Conservation (phyloP, 257 asterid species). For the Rauvolfia tetraphylla region DNA sequence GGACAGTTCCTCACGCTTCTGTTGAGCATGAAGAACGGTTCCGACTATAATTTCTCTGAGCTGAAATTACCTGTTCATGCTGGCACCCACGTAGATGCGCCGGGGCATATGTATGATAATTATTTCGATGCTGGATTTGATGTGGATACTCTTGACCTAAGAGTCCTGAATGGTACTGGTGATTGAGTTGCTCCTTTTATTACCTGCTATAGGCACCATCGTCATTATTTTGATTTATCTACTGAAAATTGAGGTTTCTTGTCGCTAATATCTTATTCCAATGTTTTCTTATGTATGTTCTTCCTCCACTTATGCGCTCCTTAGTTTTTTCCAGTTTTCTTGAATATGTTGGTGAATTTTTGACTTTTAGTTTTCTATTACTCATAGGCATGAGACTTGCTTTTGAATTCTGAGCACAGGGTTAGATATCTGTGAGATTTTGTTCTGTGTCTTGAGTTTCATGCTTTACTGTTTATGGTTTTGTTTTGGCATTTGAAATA, state of each 20-base stretch:
- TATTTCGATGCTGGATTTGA: slow-evolving; percentile 71
- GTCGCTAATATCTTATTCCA: not conserved
- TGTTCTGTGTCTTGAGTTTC: not conserved
- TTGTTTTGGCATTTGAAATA: not conserved
- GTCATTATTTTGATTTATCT: not conserved
- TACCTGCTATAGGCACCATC: not conserved
- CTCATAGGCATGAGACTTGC: not conserved
- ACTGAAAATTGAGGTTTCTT: not conserved
- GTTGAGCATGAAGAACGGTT: slow-evolving; percentile 76
- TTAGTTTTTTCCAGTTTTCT: not conserved
- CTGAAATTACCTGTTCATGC: slow-evolving; percentile 59
- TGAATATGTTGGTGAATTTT: not conserved
- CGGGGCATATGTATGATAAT: slow-evolving; percentile 65
- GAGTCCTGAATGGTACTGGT: slow-evolving; percentile 58
- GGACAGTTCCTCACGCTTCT: slow-evolving; percentile 51
- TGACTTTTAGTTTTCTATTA: not conserved
- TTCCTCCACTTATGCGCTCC: not conserved
- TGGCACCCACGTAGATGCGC: slow-evolving; percentile 93
- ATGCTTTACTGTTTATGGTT: not conserved
- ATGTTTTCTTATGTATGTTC: not conserved
- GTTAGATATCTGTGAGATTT: not conserved
- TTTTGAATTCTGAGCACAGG: not conserved
- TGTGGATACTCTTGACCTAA: slow-evolving; percentile 75
- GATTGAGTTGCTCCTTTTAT: not conserved
- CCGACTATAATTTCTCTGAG: slow-evolving; percentile 75